Conservation (phyloP, 202 grass and related monocot species). For the Schoenoplectus triqueter region DNA sequence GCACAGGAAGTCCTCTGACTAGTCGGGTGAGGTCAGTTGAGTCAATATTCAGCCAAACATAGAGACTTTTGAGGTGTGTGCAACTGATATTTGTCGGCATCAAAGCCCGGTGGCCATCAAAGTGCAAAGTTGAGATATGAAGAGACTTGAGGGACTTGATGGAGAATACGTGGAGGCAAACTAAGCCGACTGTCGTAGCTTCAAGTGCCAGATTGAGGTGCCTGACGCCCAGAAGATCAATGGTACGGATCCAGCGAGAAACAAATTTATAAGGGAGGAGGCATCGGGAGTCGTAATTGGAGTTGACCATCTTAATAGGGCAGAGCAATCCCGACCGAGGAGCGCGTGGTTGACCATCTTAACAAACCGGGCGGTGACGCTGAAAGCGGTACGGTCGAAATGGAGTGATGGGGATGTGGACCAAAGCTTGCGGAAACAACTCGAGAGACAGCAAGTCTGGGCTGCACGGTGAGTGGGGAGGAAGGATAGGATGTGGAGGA, state of each 20-base stretch:
- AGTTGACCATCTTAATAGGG: no score
- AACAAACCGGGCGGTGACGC: background rate
- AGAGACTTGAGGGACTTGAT: background rate
- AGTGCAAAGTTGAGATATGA: background rate
- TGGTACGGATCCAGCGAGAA: background rate
- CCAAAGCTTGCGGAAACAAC: conserved; percentile 7
- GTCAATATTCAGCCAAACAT: background rate
- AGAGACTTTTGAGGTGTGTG: conserved; percentile 6
- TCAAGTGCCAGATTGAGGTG: background rate
- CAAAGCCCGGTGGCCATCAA: background rate
- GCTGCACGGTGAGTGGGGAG: conserved; percentile 14
- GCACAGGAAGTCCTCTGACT: background rate
- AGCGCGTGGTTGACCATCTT: background rate
- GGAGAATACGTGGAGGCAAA: background rate
- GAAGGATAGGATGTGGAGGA: conserved; percentile 24
- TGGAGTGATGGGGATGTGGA: background rate
- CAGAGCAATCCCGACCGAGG: background rate
- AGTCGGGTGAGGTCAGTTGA: background rate
- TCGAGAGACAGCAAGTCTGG: conserved; percentile 1
- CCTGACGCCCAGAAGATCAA: background rate
- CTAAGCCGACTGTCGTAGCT: background rate
- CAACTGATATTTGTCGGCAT: background rate
- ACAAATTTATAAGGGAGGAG: background rate
- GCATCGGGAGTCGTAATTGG: background rate
- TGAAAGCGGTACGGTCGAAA: background rate